Evolutionary conservation across 352 stramenopile genomes (phyloP), one percentile per base, ranked within the genome.

Genomic region (Phytophthora sp.): DNA sequence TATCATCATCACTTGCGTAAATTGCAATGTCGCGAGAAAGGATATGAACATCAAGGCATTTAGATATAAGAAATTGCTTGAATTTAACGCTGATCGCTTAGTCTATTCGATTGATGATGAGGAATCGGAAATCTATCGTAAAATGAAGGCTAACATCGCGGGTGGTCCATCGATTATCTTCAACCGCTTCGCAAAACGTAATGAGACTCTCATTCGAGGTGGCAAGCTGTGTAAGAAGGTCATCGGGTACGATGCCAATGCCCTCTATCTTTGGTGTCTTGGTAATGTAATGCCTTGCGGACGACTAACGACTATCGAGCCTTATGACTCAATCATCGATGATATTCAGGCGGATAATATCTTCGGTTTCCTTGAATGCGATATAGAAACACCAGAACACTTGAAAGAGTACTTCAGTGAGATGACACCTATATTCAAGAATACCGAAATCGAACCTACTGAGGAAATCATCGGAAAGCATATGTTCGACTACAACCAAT

Each of bases 321-420:
- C 11, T 0, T 79, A 79, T 21, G 58, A 67, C 30, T 18, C 4
- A 20, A 61, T 82, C 5, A 43, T 78, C 20, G 60, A 78, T 17
- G 69, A 78, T 26, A 73, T 80, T n/a, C 31, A 50, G 3, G 20
- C 20, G 10, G 62, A 74, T 30, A 77, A 80, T 17, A 2, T 65
- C 0, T 81, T 81, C 48, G 72, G 72, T 0, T 77, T 81, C n/a
- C 28, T 77, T 4, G 60, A 81, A 44, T 75, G 59, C 51, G 68
- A 77, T 60, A 77, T 81, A 39, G 6, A 58, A 42, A 75, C 56
- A 21, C 72, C 72, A 12, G 57, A 71, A 0, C 43, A 74, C 21
- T 49, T 78, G 0, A 76, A 76, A 56, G 41, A 69, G 0, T 68
- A 74, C 20, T 82, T 76, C 15, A 44, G 11, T 43, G 67, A 80